Percentiles rank a stretch among this genome's conserved stretches.
These are phyloP conservation scores for Passiflora organensis DNA, from an alignment of 345 rosid genomes.

Conservation along the genomic window DNA sequence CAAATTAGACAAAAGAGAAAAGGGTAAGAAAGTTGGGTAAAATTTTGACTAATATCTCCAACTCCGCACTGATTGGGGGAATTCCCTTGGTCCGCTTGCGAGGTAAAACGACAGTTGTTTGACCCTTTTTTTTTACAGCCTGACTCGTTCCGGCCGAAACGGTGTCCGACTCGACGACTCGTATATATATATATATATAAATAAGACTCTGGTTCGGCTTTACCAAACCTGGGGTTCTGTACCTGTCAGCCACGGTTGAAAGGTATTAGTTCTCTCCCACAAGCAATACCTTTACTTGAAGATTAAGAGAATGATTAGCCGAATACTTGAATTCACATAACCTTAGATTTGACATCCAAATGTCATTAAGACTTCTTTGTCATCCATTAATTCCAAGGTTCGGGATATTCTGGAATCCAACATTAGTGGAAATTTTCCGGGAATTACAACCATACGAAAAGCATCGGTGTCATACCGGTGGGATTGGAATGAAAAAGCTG, in stretches of 20 bases:
- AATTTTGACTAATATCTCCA: conserved; percentile 5
- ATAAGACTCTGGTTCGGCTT: no score
- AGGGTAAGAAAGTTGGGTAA: background rate
- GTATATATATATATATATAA: no score
- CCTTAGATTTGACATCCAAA: background rate
- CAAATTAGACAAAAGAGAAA: background rate
- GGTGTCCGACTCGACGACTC: conserved; percentile 4
- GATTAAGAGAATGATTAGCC: no score
- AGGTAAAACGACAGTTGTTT: background rate
- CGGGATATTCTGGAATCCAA: no score
- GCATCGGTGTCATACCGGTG: no score
- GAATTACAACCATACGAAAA: background rate
- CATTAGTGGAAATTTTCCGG: background rate
- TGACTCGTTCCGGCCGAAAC: background rate
- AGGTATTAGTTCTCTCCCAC: no score
- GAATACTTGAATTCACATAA: no score
- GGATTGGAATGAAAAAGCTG: no score
- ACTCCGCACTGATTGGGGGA: background rate
- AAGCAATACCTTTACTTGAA: no score
- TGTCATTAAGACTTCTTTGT: background rate
- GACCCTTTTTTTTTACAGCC: background rate
- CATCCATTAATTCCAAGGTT: no score
- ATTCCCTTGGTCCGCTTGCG: background rate
- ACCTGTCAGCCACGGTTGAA: no score
- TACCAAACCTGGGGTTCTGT: no score